Base-by-base conservation (phyloP, 2,329 filamentous ascomycete species). In the Epichloe amarillans region DNA sequence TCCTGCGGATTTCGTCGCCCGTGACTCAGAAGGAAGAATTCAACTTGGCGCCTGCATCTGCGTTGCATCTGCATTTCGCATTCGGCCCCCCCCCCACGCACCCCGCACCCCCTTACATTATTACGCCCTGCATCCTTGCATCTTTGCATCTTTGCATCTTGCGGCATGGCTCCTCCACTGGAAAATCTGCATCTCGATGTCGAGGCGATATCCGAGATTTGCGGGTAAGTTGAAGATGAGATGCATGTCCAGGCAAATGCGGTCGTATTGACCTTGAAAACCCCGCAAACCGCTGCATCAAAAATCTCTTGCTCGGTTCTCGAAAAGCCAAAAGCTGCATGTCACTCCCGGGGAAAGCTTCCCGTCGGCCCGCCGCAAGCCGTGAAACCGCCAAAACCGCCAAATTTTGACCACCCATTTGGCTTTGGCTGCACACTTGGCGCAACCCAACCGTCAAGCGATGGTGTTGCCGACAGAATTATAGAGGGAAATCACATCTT, bases 151-250 rank as follows among this genome's bases (percentile, higher is more conserved):
- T 7, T 11, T 12, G 8, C 35, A 37, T 12, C 21, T 36, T 17
- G 39, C 47, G 51, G 55, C 59, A 79, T 79, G 75, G 75, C 72
- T 47, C 77, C 77, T 47, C 75, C 77, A 4, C 76, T 76, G 19
- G 69, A 62, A 38, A 72, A 70, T n/a, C 65, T 80, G 54, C 84
- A 86, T 66, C 74, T 96, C 58, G 86, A 95, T 66, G 83, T 95
- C 53, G 87, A 93, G 64, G 89, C 90, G 54, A 82, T 96, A 61
- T 94, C 88, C 59, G 91, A 91, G 50, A 96, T 96, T 60, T 89
- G 85, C 69, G 91, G 85, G 84, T 86, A 67, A 60, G 79, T 60
- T 23, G 5, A 35, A 17, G 8, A 26, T 40, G 35, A 17, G 26
- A 47, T 36, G 3, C 26, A 30, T 30, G 26, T 30, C 26, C 26